A percentile compares a stretch with the other conserved stretches of the same genome.
phyloP scores from a whole-genome alignment of 352 stramenopile genomes.

The Albugo laibachii region DNA sequence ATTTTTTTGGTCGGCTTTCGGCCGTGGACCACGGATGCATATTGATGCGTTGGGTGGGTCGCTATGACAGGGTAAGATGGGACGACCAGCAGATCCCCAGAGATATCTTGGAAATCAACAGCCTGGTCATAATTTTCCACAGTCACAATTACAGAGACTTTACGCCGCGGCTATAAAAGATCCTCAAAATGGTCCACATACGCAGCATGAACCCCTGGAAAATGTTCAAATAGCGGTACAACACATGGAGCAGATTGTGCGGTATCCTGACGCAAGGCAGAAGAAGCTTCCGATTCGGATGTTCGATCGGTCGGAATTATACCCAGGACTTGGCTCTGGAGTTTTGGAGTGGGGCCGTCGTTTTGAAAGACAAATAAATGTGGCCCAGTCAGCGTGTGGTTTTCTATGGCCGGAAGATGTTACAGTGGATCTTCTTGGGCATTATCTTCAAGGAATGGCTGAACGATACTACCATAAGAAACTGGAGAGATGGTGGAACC shows the following conservation, averaged over 20 bases:
- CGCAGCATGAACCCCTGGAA: too few relatives aligned
- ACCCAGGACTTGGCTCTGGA: neutral
- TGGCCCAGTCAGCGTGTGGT: neutral
- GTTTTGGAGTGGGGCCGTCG: neutral
- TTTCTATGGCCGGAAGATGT: slow-evolving; percentile 1
- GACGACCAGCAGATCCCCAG: too few relatives aligned
- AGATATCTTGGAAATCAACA: too few relatives aligned
- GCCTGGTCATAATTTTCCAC: too few relatives aligned
- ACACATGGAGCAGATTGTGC: neutral
- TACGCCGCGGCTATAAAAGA: too few relatives aligned
- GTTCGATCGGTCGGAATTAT: neutral
- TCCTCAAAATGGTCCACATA: too few relatives aligned
- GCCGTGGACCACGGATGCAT: too few relatives aligned
- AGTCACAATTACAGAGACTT: too few relatives aligned
- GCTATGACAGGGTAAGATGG: too few relatives aligned
- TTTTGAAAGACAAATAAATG: neutral
- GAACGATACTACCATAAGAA: neutral
- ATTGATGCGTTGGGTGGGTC: too few relatives aligned
- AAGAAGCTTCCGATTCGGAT: neutral
- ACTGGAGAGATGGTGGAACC: neutral
- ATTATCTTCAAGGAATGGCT: neutral
- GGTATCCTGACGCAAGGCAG: neutral
- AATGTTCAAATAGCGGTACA: too few relatives aligned
- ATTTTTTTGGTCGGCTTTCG: too few relatives aligned
- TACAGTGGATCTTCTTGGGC: neutral